These are phyloP conservation scores for Globisporangium viniferum DNA, from an alignment of 352 stramenopile genomes.

Conservation along the genomic window DNA sequence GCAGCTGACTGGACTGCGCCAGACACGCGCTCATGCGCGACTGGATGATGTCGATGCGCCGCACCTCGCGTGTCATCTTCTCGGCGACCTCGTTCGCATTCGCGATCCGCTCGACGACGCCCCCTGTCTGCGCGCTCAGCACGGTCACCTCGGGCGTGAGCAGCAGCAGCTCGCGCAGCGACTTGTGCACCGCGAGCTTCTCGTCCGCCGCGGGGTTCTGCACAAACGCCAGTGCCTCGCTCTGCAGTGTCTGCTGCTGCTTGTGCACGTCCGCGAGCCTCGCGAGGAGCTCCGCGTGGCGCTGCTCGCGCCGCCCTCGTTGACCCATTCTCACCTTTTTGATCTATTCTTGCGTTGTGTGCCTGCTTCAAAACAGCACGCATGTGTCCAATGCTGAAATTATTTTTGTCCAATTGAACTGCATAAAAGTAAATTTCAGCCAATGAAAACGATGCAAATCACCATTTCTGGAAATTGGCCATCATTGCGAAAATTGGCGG, in stretches of 20 bases:
- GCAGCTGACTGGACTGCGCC: constrained; percentile 62
- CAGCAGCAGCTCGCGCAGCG: constrained; percentile 50
- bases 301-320: constrained; percentile 29
- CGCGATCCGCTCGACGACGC: constrained; percentile 78
- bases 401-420: background rate
- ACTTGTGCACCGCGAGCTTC: constrained; percentile 47
- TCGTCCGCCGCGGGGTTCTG: constrained; percentile 34
- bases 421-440: background rate
- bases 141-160: constrained; percentile 67
- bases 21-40: constrained; percentile 63
- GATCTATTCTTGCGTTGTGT: background rate
- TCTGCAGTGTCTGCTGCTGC: constrained; percentile 37
- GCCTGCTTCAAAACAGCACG: background rate
- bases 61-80: constrained; percentile 87
- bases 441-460: background rate
- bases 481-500: background rate
- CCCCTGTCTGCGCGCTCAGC: constrained; percentile 70
- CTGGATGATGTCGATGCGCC: constrained; percentile 77
- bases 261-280: constrained; percentile 44
- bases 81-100: constrained; percentile 88
- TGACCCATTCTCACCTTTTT: constrained; percentile 8
- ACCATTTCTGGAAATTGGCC: constrained; percentile 9
- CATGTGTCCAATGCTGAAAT: background rate
- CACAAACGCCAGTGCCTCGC: constrained; percentile 40
- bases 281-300: constrained; percentile 60